Percentiles rank a stretch among this genome's conserved stretches.
phyloP scores from a whole-genome alignment of 1,139 yeast species.

The Candida sp. region DNA sequence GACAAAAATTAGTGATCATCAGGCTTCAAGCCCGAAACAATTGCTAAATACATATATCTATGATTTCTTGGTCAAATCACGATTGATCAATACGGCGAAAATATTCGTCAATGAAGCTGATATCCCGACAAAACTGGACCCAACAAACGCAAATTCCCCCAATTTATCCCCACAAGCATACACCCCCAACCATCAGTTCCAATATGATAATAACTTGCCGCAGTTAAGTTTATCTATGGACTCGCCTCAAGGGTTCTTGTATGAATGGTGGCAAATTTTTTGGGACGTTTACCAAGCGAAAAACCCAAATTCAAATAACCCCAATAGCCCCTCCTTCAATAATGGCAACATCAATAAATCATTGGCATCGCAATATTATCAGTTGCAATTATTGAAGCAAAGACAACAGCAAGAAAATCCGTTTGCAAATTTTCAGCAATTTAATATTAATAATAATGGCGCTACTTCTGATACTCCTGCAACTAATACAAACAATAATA shows the following conservation, averaged over 20 bases:
- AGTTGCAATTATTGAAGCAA: conserved; percentile 63
- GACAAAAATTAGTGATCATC: conserved; percentile 40
- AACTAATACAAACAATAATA: conserved; percentile 6
- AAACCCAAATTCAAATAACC: conserved; percentile 29
- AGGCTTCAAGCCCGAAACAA: conserved; percentile 59
- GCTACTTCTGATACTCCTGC: conserved; percentile 4
- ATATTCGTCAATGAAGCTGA: conserved; percentile 75
- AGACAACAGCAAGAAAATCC: conserved; percentile 49
- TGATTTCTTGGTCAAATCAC: conserved; percentile 77
- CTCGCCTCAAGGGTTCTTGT: conserved; percentile 83
- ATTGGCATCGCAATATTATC: conserved; percentile 69
- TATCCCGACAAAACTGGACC: conserved; percentile 26
- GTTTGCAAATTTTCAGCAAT: conserved; percentile 4
- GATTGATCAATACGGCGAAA: conserved; percentile 68
- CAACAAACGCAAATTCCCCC: conserved; percentile 16
- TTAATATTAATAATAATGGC: conserved; percentile 6
- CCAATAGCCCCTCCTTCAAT: conserved; percentile 52
- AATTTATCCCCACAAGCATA: conserved; percentile 9
- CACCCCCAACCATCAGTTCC: conserved; percentile 7
- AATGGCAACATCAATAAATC: conserved; percentile 3
- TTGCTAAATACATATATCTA: conserved; percentile 80
- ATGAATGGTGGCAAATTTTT: conserved; percentile 96
- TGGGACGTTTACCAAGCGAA: conserved; percentile 93
- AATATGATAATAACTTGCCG: conserved; percentile 42
- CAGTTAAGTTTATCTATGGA: conserved; percentile 57